Conservation (phyloP, 495 filamentous ascomycete genomes). For the Talaromyces nanjingensis region DNA sequence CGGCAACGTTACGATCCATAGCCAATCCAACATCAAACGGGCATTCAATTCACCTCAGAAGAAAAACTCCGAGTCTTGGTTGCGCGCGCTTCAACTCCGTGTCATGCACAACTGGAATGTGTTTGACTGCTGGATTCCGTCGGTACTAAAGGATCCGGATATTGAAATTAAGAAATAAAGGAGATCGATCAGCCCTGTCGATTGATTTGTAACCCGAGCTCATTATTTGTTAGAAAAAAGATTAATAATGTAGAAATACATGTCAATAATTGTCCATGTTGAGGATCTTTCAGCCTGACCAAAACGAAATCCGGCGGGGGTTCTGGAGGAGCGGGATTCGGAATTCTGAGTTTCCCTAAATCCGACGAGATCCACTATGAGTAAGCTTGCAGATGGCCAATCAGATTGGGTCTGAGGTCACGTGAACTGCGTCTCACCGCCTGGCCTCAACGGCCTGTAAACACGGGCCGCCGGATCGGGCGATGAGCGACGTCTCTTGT, state of each 20-base stretch:
- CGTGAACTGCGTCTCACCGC: not conserved
- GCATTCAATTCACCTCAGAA: not conserved
- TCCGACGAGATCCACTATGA: too few relatives aligned
- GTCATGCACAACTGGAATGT: not conserved
- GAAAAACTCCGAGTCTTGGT: not conserved
- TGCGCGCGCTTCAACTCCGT: not conserved
- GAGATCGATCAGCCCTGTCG: not conserved
- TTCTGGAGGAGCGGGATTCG: not conserved
- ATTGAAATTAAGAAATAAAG: not conserved
- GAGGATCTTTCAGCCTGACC: not conserved
- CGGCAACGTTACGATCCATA: not conserved
- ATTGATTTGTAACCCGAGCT: not conserved
- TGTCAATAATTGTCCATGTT: not conserved
- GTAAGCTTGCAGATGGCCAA: not conserved
- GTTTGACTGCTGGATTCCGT: not conserved
- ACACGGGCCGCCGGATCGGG: not conserved
- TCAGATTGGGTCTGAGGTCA: not conserved
- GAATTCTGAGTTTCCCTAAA: not conserved
- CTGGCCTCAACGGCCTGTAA: not conserved
- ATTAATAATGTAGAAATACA: not conserved
- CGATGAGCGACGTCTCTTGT: not conserved
- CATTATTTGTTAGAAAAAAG: not conserved
- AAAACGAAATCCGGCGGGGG: not conserved
- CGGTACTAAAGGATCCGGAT: not conserved
- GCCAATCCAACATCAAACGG: not conserved